Evolutionary conservation across 306 rosid species (phyloP).

Genomic region (Styphnolobium japonicum): DNA sequence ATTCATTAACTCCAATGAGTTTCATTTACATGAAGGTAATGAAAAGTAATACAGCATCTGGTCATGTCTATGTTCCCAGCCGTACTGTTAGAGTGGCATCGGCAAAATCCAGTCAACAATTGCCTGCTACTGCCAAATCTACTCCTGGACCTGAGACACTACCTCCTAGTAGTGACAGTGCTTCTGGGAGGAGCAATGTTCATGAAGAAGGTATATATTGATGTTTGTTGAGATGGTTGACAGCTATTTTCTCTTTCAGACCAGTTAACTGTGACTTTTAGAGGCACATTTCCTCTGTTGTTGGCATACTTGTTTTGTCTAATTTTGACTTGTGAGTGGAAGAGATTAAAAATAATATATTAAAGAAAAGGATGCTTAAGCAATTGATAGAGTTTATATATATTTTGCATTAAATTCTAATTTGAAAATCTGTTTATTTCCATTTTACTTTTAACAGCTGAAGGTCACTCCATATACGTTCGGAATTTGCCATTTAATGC

Average conservation of each 20-base stretch:
- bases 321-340: background rate
- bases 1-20: slow-evolving; percentile 24
- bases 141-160: slow-evolving; percentile 50
- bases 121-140: slow-evolving; percentile 45
- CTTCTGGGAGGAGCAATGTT: slow-evolving; percentile 61
- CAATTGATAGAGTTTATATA: slow-evolving; percentile 6
- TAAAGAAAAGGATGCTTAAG: background rate
- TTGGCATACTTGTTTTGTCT: slow-evolving; percentile 15
- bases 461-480: slow-evolving; percentile 92
- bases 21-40: slow-evolving; percentile 58
- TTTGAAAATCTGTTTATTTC: slow-evolving; percentile 28
- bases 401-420: slow-evolving; percentile 22
- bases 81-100: slow-evolving; percentile 50
- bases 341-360: slow-evolving; percentile 8
- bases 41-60: slow-evolving; percentile 45
- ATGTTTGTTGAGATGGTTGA: slow-evolving; percentile 18
- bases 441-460: slow-evolving; percentile 43
- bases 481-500: slow-evolving; percentile 91
- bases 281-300: background rate
- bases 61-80: slow-evolving; percentile 50
- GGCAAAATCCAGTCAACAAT: slow-evolving; percentile 52
- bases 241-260: background rate
- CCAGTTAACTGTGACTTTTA: slow-evolving; percentile 1
- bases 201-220: slow-evolving; percentile 74
- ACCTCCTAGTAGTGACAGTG: slow-evolving; percentile 54